Evolutionary conservation across 768 basidiomycete species (phyloP).

Genomic region (Cantharellus cinnabarinus): DNA sequence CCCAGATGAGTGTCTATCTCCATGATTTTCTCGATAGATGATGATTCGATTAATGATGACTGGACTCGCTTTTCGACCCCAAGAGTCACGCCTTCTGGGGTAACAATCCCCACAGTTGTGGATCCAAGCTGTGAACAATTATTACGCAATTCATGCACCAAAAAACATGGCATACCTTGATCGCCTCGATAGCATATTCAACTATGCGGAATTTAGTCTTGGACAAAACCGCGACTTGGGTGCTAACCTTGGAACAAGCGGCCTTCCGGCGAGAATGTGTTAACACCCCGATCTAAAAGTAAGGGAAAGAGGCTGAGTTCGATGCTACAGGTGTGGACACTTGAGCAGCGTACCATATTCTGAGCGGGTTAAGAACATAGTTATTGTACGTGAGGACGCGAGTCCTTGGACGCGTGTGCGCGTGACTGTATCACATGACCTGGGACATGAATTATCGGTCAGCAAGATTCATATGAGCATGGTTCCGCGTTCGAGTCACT

Average conservation of each 20-base stretch:
- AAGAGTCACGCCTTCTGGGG: constrained; percentile 75
- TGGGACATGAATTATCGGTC: too few species aligned
- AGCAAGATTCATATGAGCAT: too few species aligned
- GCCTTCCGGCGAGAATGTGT: constrained; percentile 97
- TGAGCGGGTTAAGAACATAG: constrained; percentile 87
- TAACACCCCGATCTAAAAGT: constrained; percentile 73
- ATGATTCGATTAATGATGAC: constrained; percentile 84
- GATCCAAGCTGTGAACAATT: constrained; percentile 57
- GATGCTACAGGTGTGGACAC: background rate
- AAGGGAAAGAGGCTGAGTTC: background rate
- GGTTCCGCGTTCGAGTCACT: too few species aligned
- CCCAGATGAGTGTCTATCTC: constrained; percentile 94
- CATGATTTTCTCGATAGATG: constrained; percentile 99
- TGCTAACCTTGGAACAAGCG: constrained; percentile 86
- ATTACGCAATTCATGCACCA: background rate
- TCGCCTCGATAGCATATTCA: constrained; percentile 99
- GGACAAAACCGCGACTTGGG: background rate
- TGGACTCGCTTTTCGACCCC: constrained; percentile 98
- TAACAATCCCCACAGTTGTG: constrained; percentile 89
- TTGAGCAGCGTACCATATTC: constrained; percentile 48
- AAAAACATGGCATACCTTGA: constrained; percentile 40
- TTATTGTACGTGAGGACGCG: background rate
- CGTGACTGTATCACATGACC: too few species aligned
- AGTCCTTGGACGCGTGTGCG: too few species aligned
- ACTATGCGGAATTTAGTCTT: constrained; percentile 27